Base-by-base conservation (phyloP, 2,329 filamentous ascomycete species). In the Fusarium keratoplasticum region DNA sequence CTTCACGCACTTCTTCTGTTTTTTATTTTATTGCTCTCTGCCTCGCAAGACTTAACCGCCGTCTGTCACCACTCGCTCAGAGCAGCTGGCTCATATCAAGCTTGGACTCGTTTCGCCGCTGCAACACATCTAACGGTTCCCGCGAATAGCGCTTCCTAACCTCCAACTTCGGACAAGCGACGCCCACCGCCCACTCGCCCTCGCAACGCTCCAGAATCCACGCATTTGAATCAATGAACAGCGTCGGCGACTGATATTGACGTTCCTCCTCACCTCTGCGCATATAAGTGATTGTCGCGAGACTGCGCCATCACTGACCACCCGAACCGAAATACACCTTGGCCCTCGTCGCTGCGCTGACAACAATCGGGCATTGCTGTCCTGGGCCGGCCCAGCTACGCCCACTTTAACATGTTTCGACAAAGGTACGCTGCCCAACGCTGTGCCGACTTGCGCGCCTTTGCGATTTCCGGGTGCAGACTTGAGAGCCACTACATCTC, bases 351-450 rank as follows among this genome's bases (percentile, higher is more conserved):
- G 57, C 27, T 20, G 50, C 72, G 55, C 69, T 68, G 63, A 70
- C 52, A 74, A 69, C 65, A 60, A 44, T 33, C 40, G 29, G 50
- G 63, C 50, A 66, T 50, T 47, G 40, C 64, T 77, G 73, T 66
- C 66, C 67, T 64, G 66, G 66, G 71, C 70, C 69, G 69, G 70
- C 66, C 38, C 55, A 72, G 71, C 63, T 65, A 68, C 67, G 65
- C 66, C 66, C 63, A 68, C 67, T 69, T 74, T 71, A 67, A 77
- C 36, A 80, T 80, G 78, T 80, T 80, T 65, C 76, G 77, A 73
- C 77, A 78, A 76, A 78, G 78, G 78, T 80, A 72, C 62, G 76
- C 55, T 54, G 35, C 11, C 16, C 47, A 64, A 7, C 57, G 42
- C 40, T 33, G 31, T 63, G 20, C 25, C 35, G 40, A 18, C 44